Percentiles rank a stretch among this genome's conserved stretches.
Evolutionary conservation across 129 eudicot genomes (phyloP).

Genomic region (Apium graveolens): DNA sequence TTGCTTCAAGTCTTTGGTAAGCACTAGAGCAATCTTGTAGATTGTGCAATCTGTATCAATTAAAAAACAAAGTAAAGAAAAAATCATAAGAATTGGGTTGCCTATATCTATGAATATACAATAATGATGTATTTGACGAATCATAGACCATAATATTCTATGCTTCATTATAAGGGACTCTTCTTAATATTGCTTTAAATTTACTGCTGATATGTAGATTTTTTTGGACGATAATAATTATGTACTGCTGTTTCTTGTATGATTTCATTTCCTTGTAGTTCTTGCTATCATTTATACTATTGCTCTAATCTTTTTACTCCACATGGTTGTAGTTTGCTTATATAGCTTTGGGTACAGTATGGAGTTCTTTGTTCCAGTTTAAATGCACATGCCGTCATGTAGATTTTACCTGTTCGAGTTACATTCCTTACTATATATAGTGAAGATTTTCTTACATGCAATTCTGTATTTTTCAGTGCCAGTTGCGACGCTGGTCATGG

Average conservation of each 20-base stretch:
- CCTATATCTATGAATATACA: no score
- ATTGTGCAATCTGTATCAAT: neutral
- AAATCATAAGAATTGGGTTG: no score
- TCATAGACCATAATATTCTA: no score
- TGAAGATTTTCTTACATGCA: no score
- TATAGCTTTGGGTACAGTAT: no score
- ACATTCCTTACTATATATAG: neutral
- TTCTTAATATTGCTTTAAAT: neutral
- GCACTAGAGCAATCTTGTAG: constrained; percentile 10
- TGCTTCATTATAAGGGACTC: neutral
- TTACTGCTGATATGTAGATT: neutral
- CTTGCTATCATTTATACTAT: neutral
- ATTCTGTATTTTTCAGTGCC: no score
- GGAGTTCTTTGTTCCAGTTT: no score
- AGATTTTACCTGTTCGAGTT: no score
- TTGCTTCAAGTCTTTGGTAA: constrained; percentile 98
- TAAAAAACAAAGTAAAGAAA: no score
- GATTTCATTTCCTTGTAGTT: neutral
- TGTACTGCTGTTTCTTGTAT: neutral
- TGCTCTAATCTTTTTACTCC: neutral
- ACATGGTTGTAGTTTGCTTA: neutral
- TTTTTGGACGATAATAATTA: neutral
- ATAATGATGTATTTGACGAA: no score
- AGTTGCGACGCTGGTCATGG: no score
- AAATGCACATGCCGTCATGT: no score